Percentiles rank a stretch among this genome's conserved stretches.
Conservation (phyloP, 2,329 filamentous ascomycete genomes). For the Cytospora paraplurivora region DNA sequence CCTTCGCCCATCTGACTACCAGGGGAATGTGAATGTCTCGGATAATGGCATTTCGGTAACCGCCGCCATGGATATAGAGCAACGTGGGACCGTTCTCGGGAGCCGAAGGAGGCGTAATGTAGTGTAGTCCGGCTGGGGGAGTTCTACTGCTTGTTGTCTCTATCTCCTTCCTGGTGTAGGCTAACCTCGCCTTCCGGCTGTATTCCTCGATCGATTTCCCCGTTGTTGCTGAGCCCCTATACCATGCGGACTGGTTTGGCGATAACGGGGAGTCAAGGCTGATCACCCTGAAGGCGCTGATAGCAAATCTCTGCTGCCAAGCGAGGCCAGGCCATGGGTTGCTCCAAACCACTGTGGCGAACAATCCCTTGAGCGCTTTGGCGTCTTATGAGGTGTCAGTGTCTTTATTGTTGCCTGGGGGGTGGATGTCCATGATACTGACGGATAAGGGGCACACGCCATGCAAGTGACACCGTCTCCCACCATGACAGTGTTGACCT, state of each 20-base stretch:
- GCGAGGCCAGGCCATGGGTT: not conserved
- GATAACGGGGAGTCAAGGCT: not conserved
- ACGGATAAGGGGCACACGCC: not conserved
- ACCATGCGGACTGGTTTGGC: not conserved
- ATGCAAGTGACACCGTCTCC: not conserved
- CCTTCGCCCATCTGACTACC: slow-evolving; percentile 25
- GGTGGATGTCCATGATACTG: not conserved
- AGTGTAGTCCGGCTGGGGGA: slow-evolving; percentile 26
- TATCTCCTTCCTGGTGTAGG: slow-evolving; percentile 1
- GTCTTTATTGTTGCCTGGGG: not conserved
- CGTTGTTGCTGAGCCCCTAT: not conserved
- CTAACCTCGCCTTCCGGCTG: not conserved
- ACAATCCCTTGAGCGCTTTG: not conserved
- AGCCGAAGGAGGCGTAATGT: slow-evolving; percentile 25
- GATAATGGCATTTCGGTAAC: slow-evolving; percentile 31
- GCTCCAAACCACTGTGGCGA: not conserved
- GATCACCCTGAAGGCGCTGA: not conserved
- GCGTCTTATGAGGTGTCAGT: not conserved
- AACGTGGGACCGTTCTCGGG: slow-evolving; percentile 22
- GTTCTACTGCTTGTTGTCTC: not conserved
- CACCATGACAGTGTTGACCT: not conserved
- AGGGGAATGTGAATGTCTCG: slow-evolving; percentile 30
- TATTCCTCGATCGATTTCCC: not conserved
- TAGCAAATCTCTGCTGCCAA: not conserved
- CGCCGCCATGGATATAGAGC: slow-evolving; percentile 34